A percentile compares a stretch with the other conserved stretches of the same genome.
Conservation (phyloP, 164 flowering plant species). For the Buxus sempervirens region DNA sequence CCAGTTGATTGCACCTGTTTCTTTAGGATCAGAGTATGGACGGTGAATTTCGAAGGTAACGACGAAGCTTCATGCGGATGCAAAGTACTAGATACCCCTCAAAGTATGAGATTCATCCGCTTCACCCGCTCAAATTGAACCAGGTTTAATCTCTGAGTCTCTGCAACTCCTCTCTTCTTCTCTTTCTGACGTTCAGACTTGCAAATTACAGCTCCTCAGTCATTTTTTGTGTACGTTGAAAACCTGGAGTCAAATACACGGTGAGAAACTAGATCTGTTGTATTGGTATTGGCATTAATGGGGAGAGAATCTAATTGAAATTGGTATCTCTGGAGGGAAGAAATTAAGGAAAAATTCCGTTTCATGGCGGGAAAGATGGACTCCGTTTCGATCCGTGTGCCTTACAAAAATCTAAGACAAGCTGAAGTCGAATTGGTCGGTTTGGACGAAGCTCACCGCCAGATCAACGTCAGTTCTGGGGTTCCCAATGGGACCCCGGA, state of each 20-base stretch:
- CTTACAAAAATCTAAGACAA: conserved; percentile 65
- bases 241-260: conserved; percentile 3
- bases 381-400: conserved; percentile 57
- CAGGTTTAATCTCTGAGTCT: too few species aligned
- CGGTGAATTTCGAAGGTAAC: too few species aligned
- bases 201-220: too few species aligned
- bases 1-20: too few species aligned
- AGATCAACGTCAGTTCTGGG: conserved; percentile 28
- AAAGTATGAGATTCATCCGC: too few species aligned
- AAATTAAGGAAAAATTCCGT: neutral
- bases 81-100: too few species aligned
- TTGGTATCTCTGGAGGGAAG: neutral
- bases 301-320: neutral
- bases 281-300: conserved; percentile 10
- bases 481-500: conserved; percentile 22
- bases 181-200: too few species aligned
- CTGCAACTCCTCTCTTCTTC: too few species aligned
- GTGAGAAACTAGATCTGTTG: neutral
- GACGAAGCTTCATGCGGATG: too few species aligned
- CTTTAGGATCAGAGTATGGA: too few species aligned
- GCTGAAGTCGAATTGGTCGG: conserved; percentile 57
- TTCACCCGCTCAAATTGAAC: too few species aligned
- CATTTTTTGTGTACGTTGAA: neutral
- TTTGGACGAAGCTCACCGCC: conserved; percentile 31
- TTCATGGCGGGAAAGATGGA: conserved; percentile 43